Evolutionary conservation across 2,329 filamentous ascomycete genomes (phyloP), one percentile per base, ranked within the genome.

Genomic region (Cadophora luteo-olivacea): DNA sequence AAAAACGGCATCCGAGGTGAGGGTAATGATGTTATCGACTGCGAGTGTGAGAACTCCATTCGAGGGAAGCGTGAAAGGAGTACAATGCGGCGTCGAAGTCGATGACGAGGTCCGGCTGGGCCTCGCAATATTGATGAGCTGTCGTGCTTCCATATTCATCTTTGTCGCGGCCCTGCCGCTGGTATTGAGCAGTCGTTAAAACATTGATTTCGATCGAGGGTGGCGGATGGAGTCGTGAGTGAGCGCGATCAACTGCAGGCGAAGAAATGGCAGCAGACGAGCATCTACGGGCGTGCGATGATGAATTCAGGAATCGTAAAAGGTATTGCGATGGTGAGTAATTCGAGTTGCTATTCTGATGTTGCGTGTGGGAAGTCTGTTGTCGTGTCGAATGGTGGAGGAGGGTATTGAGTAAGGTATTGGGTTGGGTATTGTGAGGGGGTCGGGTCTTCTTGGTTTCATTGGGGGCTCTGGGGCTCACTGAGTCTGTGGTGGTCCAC

Each of bases 51-150:
- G 79, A 73, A 86, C 77, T 65, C 88, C 89, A 74, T 84, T 81
- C 70, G 85, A 86, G 49, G 87, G 88, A 22, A 91, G 82, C 29
- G 86, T 84, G 75, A 89, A 87, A 33, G 88, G 87, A 24, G 87
- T 88, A 75, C 89, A 91, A 73, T 86, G 84, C 72, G 85, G 77
- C 9, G 73, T 69, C 64, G 80, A 78, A 2, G 76, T 69, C 48
- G 78, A 78, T 14, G 79, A 77, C 48, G 78, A 77, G 0, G 80
- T 79, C 36, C 78, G 76, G 11, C 71, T 70, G 48, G 72, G 69
- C 52, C 69, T 69, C 29, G 68, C 69, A 32, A 75, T 70, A 52
- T 77, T 77, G 70, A 75, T 75, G 54, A 78, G 58, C 62, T 76
- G 75, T 69, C 76, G 69, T 68, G 63, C 67, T 38, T 76, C 70